phyloP scores from a whole-genome alignment of 2,329 filamentous ascomycete species.

The Botrytis porri region DNA sequence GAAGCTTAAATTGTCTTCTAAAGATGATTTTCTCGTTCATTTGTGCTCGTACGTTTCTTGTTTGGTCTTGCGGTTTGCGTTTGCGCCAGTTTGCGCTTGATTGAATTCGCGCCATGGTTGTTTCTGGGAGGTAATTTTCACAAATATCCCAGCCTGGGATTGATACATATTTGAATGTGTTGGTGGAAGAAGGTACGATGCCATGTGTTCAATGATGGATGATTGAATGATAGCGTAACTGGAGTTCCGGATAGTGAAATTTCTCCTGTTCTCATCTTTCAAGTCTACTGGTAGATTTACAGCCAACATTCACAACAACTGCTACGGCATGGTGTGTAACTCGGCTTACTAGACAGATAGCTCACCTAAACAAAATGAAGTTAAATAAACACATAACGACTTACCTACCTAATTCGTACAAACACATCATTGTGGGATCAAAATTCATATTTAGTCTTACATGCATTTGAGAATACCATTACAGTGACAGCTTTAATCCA shows the following conservation, averaged over 20 bases:
- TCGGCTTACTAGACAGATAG: not conserved
- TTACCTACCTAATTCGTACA: not conserved
- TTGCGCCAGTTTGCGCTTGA: constrained; percentile 24
- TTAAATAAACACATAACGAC: not conserved
- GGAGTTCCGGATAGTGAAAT: constrained; percentile 4
- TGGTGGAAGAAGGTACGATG: not conserved
- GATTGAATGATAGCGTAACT: constrained; percentile 1
- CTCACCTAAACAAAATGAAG: not conserved
- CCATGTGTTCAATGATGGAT: constrained; percentile 2
- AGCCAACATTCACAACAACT: not conserved
- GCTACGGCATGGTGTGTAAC: not conserved
- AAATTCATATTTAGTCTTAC: not conserved
- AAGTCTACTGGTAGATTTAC: not conserved
- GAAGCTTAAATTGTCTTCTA: constrained; percentile 24
- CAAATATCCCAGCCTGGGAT: not conserved
- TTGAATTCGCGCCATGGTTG: constrained; percentile 12
- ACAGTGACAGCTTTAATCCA: not conserved
- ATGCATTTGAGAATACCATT: not conserved
- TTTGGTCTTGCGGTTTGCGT: constrained; percentile 15
- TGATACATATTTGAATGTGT: not conserved
- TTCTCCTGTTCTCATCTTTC: not conserved
- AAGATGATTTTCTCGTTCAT: not conserved
- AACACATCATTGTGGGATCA: not conserved
- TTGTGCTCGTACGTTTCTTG: not conserved
- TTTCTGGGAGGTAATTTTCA: not conserved